Evolutionary conservation across 768 basidiomycete genomes (phyloP).

Genomic region (Suillus bovinus): DNA sequence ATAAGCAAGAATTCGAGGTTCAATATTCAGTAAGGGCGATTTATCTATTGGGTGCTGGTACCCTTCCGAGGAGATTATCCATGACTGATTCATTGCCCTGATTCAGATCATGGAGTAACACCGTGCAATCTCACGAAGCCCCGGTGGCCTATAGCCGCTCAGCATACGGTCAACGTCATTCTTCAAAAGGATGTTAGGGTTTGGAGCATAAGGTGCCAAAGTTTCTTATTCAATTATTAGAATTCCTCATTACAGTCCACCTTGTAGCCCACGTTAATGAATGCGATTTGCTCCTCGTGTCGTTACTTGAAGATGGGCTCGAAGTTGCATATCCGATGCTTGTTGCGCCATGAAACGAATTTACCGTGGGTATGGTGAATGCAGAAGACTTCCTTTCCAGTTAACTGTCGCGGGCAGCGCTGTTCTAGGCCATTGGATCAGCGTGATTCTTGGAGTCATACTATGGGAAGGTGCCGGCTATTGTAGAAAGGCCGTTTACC

Average conservation of each 20-base stretch:
- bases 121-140: constrained; percentile 1
- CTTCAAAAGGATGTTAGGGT: not conserved
- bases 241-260: not conserved
- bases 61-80: constrained; percentile 1
- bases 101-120: not conserved
- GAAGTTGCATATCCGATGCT: not conserved
- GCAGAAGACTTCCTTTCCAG: no score
- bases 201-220: not conserved
- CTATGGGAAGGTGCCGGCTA: not conserved
- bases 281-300: not conserved
- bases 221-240: not conserved
- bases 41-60: not conserved
- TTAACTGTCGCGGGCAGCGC: no score
- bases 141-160: not conserved
- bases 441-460: not conserved
- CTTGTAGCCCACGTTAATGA: not conserved
- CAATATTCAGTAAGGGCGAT: not conserved
- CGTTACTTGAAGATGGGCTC: not conserved
- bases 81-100: not conserved
- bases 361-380: not conserved
- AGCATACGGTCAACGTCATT: not conserved
- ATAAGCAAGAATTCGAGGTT: not conserved
- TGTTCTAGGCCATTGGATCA: not conserved
- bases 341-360: not conserved
- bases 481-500: not conserved